These are phyloP conservation scores for Aspergillus sp. DNA, from an alignment of 2,329 filamentous ascomycete species.

Conservation along the genomic window DNA sequence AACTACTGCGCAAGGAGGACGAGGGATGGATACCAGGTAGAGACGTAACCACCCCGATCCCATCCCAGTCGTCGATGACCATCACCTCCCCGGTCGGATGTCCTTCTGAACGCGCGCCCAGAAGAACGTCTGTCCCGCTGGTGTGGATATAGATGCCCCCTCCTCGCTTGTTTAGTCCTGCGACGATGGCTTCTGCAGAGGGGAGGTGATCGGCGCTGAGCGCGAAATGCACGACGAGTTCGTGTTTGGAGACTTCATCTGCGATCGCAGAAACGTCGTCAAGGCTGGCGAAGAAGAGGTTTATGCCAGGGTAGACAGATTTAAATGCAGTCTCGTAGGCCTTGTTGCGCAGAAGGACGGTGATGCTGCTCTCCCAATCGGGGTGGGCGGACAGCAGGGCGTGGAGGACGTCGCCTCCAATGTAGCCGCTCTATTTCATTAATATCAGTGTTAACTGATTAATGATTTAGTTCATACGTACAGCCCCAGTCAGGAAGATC, in stretches of 20 bases:
- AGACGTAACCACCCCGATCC: neutral
- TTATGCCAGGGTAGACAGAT: neutral
- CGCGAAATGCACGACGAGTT: neutral
- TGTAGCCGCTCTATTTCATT: neutral
- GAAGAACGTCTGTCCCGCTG: neutral
- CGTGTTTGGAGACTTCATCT: neutral
- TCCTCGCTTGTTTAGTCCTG: neutral
- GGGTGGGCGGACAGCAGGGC: neutral
- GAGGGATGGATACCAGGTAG: neutral
- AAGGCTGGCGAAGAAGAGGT: neutral
- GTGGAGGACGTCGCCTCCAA: neutral
- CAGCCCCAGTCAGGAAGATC: slow-evolving; percentile 1
- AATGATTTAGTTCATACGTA: neutral
- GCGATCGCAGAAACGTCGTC: neutral
- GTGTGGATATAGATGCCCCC: neutral
- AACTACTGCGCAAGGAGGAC: no score
- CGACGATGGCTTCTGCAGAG: neutral
- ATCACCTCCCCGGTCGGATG: neutral
- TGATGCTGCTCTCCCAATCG: neutral
- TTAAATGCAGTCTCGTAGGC: neutral
- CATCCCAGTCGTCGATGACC: neutral
- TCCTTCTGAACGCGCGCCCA: neutral
- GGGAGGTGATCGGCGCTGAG: neutral
- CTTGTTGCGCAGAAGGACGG: neutral
- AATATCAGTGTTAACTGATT: no score